A percentile compares a stretch with the other conserved stretches of the same genome.
Conservation (phyloP, 1,139 yeast genomes). For the Nakaseomyces delphensis region DNA sequence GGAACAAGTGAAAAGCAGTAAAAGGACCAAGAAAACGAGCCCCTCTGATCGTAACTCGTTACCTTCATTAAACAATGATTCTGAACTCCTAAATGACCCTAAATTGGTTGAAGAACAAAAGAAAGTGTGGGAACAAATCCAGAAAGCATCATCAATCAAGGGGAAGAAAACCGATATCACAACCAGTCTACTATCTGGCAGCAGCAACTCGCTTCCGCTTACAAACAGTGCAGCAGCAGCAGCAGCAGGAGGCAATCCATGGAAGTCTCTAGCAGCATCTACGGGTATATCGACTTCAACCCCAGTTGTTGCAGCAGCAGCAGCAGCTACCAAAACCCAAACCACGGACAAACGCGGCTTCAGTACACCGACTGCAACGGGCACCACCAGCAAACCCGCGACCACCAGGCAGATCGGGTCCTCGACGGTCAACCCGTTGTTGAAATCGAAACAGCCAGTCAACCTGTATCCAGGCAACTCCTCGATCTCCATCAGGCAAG, state of each 20-base stretch:
- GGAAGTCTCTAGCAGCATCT: constrained; percentile 27
- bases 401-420: constrained; percentile 25
- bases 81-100: constrained; percentile 1
- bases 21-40: constrained; percentile 9
- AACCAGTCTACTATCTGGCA: neutral
- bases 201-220: neutral
- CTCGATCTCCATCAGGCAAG: constrained; percentile 42
- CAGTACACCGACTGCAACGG: neutral
- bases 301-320: neutral
- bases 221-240: neutral
- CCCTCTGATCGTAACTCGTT: neutral
- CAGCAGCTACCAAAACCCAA: neutral
- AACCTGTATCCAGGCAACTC: constrained; percentile 26
- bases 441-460: constrained; percentile 5
- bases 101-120: constrained; percentile 8
- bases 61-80: neutral
- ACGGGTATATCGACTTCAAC: constrained; percentile 7
- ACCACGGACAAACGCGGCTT: neutral
- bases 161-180: constrained; percentile 4
- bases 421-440: constrained; percentile 23
- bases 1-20: constrained; percentile 13
- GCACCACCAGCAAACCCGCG: too few species aligned
- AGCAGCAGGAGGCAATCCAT: constrained; percentile 12
- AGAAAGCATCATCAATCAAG: neutral
- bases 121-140: constrained; percentile 8